Evolutionary conservation across 371 early-diverging fungal genomes (phyloP).

Genomic region (Mucor sp.): DNA sequence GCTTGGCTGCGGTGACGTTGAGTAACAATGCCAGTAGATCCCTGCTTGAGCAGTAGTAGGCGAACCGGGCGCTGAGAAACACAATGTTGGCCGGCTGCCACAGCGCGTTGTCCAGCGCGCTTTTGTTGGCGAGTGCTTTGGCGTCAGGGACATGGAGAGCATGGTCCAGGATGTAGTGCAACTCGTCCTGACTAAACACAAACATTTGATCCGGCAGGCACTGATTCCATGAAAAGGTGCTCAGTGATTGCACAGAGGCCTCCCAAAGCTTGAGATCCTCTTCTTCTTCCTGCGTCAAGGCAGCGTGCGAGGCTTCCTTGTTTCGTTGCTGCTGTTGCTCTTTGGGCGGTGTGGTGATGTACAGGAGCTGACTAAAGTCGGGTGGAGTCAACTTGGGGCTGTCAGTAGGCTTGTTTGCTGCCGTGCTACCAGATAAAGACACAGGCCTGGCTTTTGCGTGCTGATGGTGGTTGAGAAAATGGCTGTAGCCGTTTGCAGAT

Average conservation of each 20-base stretch:
- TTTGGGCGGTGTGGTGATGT: neutral
- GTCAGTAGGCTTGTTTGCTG: neutral
- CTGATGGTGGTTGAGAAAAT: constrained; percentile 23
- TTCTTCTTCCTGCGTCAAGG: constrained; percentile 27
- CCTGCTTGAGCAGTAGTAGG: constrained; percentile 68
- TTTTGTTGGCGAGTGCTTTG: constrained; percentile 37
- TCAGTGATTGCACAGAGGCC: constrained; percentile 24
- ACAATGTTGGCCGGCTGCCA: constrained; percentile 82
- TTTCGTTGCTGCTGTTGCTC: neutral
- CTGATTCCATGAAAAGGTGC: constrained; percentile 71
- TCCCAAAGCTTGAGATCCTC: constrained; percentile 29
- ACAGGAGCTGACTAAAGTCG: constrained; percentile 10
- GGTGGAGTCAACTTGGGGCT: constrained; percentile 1
- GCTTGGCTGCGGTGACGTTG: constrained; percentile 48
- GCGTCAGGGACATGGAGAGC: constrained; percentile 50
- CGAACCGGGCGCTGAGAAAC: constrained; percentile 88
- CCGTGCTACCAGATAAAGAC: neutral
- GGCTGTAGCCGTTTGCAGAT: constrained; percentile 29
- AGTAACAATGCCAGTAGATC: constrained; percentile 72
- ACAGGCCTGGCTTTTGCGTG: constrained; percentile 12
- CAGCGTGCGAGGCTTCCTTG: neutral
- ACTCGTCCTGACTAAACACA: constrained; percentile 73
- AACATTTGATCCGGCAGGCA: constrained; percentile 88
- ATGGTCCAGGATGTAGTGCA: constrained; percentile 68
- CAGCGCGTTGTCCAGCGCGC: constrained; percentile 31